Conservation (phyloP, 2,329 filamentous ascomycete species). For the Verticillium albo-atrum region DNA sequence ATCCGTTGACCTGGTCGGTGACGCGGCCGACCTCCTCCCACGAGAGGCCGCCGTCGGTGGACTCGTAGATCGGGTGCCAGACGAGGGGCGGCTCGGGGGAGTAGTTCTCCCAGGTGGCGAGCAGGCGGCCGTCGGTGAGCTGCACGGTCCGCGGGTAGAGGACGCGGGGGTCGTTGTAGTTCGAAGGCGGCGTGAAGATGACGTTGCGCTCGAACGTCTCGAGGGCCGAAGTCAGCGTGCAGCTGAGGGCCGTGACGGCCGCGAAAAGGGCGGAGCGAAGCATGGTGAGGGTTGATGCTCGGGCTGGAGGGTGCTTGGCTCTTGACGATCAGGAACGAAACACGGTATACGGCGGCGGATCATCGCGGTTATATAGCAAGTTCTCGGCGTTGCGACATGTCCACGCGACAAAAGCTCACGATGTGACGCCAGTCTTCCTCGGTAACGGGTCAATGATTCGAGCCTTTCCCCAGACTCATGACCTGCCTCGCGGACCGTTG, state of each 20-base stretch:
- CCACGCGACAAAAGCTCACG: not conserved
- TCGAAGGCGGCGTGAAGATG: slow-evolving; percentile 37
- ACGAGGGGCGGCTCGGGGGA: slow-evolving; percentile 50
- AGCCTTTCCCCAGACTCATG: not conserved
- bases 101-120: slow-evolving; percentile 54
- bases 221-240: slow-evolving; percentile 8
- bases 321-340: not conserved
- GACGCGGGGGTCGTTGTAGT: slow-evolving; percentile 37
- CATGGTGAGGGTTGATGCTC: slow-evolving; percentile 2
- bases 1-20: slow-evolving; percentile 58
- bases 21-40: slow-evolving; percentile 63
- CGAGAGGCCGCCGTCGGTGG: slow-evolving; percentile 48
- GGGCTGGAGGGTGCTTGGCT: not conserved
- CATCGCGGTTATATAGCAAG: not conserved
- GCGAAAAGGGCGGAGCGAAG: slow-evolving; percentile 10
- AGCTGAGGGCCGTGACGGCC: slow-evolving; percentile 3
- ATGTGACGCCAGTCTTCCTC: not conserved
- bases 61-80: slow-evolving; percentile 50
- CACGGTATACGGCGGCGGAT: not conserved
- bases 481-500: not conserved
- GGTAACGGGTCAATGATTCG: not conserved
- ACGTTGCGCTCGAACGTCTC: slow-evolving; percentile 20
- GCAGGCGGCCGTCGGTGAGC: slow-evolving; percentile 19
- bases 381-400: not conserved
- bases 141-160: slow-evolving; percentile 40